Conservation (phyloP, 2,329 filamentous ascomycete genomes). For the Fusarium ambrosium region DNA sequence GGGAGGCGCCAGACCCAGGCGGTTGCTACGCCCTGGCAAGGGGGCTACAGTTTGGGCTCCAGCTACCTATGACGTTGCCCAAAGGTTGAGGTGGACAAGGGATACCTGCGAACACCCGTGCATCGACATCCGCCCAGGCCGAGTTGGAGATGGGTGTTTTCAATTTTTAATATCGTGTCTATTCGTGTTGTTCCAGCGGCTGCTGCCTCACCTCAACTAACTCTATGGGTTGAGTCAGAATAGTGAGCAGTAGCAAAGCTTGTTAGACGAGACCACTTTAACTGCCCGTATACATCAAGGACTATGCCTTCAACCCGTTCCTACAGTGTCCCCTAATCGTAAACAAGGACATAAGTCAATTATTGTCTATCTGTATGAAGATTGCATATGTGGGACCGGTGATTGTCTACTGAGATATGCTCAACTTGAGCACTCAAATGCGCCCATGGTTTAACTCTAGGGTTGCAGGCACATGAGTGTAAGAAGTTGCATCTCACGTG, state of each 20-base stretch:
- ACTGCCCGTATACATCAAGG: not conserved
- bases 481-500: not conserved
- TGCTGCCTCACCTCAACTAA: not conserved
- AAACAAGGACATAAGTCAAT: not conserved
- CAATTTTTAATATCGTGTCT: not conserved
- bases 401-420: not conserved
- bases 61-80: not conserved
- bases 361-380: not conserved
- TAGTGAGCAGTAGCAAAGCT: not conserved
- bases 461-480: not conserved
- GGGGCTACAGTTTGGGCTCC: not conserved
- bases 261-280: not conserved
- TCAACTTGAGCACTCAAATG: not conserved
- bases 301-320: not conserved
- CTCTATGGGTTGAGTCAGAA: not conserved
- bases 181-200: not conserved
- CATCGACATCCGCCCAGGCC: not conserved
- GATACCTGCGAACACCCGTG: slow-evolving; percentile 5
- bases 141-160: not conserved
- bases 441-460: not conserved
- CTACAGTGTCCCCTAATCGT: not conserved
- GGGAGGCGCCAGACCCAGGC: not conserved
- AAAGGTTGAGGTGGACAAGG: not conserved
- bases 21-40: not conserved
- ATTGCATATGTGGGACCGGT: not conserved